Percentiles rank a stretch among this genome's conserved stretches.
phyloP scores from a whole-genome alignment of 176 grass and related monocot genomes.

The Neostapfia colusana region DNA sequence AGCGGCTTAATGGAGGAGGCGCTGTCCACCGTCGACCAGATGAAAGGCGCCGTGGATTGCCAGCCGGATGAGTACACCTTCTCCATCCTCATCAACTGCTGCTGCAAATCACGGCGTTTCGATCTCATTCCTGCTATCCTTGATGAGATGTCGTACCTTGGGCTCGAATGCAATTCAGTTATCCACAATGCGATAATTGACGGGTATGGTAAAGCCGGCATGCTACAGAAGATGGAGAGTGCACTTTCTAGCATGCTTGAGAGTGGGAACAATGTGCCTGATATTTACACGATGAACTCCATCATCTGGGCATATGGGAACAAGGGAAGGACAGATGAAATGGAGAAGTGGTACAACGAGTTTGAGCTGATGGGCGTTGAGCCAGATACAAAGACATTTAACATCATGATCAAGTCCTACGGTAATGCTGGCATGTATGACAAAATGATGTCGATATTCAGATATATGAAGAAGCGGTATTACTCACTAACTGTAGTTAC shows the following conservation, averaged over 20 bases:
- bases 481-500: slow-evolving; percentile 59
- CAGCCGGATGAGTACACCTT: slow-evolving; percentile 74
- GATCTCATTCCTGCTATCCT: slow-evolving; percentile 58
- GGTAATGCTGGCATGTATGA: slow-evolving; percentile 57
- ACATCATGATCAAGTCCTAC: slow-evolving; percentile 83
- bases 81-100: slow-evolving; percentile 61
- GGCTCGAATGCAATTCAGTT: slow-evolving; percentile 64
- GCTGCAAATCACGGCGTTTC: slow-evolving; percentile 52
- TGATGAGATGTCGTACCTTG: slow-evolving; percentile 74
- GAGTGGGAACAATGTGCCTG: slow-evolving; percentile 56
- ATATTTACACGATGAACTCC: slow-evolving; percentile 91
- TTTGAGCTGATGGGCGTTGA: slow-evolving; percentile 86
- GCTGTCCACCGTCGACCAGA: slow-evolving; percentile 59
- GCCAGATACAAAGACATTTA: slow-evolving; percentile 69
- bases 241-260: slow-evolving; percentile 67
- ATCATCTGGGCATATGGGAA: slow-evolving; percentile 78
- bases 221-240: slow-evolving; percentile 65
- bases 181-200: slow-evolving; percentile 79
- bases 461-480: slow-evolving; percentile 70
- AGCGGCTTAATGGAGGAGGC: slow-evolving; percentile 67
- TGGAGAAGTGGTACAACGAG: slow-evolving; percentile 75
- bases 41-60: slow-evolving; percentile 67
- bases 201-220: slow-evolving; percentile 69
- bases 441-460: slow-evolving; percentile 67
- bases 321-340: slow-evolving; percentile 56